Evolutionary conservation across 495 filamentous ascomycete genomes (phyloP), one percentile per base, ranked within the genome.

Genomic region (Neurospora discreta): DNA sequence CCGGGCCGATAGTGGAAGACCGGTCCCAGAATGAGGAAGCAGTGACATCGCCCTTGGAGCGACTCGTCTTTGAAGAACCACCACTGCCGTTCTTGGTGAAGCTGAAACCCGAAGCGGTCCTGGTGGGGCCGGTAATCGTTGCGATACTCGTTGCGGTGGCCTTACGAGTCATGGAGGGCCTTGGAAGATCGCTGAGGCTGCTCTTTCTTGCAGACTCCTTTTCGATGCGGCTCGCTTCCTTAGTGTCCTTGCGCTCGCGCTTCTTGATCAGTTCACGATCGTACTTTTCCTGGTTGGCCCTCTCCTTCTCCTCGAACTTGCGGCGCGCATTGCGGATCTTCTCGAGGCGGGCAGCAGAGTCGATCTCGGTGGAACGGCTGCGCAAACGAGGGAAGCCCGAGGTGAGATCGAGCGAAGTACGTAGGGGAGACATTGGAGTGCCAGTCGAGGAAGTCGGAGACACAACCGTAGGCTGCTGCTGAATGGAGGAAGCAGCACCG

Each of bases 251-350:
- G 39, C 83, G 81, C 74, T 86, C 83, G 11, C 84, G 82, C 71
- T 82, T 84, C 74, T 79, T 80, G 74, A 87, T 83, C 81, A 86
- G 81, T 71, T 87, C 85, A n/a, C 84, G 85, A 44, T 83, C 86
- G 68, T 84, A 84, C 75, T 85, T 86, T 73, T 88, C 86, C 60
- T 87, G 83, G 80, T 88, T 87, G 71, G 80, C 84, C 7, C 80
- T 78, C 75, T 88, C 85, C 70, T 82, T 85, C 78, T 84, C 81
- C 74, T 84, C 81, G 71, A 87, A 88, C 71, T 83, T 84, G 71
- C 84, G 84, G 42, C 86, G 85, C 15, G 85, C 85, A 69, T 80
- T 81, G 44, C 83, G 82, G 46, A 88, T 80, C 40, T 83, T 82
- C 70, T 86, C 84, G 58, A 81, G 76, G 30, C 83, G 83, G 2